Base-by-base conservation (phyloP, 768 basidiomycete genomes). In the Russula lepida region DNA sequence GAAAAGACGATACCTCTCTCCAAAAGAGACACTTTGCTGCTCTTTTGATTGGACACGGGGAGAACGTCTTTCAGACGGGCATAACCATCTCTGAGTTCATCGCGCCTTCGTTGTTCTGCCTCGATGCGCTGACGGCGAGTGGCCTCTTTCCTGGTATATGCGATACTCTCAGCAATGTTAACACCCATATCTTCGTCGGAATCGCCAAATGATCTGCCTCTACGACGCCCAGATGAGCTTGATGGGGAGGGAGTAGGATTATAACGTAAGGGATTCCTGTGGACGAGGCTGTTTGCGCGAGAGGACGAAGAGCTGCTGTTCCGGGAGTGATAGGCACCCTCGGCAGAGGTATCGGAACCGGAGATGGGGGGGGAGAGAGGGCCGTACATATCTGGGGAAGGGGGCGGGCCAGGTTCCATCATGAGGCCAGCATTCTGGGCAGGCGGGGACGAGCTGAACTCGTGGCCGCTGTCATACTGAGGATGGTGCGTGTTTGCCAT, bases 1-100 rank as follows among this genome's bases (percentile, higher is more conserved):
- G 37, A 62, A 62, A 58, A 64, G 33, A 52, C 39, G 11, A 62
- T 69, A 92, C 91, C 89, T 81, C 92, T 81, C 74, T 94, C 92
- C 58, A 95, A 77, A 59, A 94, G 75, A 27, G 88, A 90, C 19
- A 92, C 89, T 71, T 95, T 95, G 76, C 89, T 92, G 72, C 87
- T 86, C 76, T 93, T 91, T 78, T 92, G 90, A 73, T 91, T 92
- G 13, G 88, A 89, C 56, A 86, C 80, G 3, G 92, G 92, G 7
- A 95, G 78, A 27, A 89, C 88, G 64, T 92, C 90, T 74, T 91
- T 92, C 73, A 95, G 77, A 69, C 87, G 85, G 37, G 87, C 86
- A 74, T 94, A 95, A 28, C 90, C 92, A 69, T 95, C 92, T 63
- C 92, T 81, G 63, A 94, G 79, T 74, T 94, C 92, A 73, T 93